Evolutionary conservation across 805 yeast species (phyloP).

Genomic region (Wickerhamomyces silvicola): DNA sequence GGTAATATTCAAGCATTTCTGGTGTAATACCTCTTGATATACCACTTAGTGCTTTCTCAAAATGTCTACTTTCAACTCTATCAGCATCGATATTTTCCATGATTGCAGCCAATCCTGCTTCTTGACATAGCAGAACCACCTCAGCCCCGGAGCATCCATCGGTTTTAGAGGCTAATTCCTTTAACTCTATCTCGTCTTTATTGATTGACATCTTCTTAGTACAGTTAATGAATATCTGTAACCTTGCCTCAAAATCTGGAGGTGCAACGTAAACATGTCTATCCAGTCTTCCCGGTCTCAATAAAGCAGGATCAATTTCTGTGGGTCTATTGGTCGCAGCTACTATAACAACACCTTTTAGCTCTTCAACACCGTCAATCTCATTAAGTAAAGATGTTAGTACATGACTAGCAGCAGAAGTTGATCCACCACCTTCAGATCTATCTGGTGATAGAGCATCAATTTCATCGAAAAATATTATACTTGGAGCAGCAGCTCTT

Average conservation of each 20-base stretch:
- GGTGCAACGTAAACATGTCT: conserved; percentile 90
- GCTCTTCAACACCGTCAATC: conserved; percentile 94
- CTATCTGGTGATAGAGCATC: conserved; percentile 87
- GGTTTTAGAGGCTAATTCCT: conserved; percentile 51
- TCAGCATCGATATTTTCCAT: conserved; percentile 62
- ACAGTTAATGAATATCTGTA: conserved; percentile 68
- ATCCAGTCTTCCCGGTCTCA: conserved; percentile 94
- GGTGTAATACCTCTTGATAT: conserved; percentile 75
- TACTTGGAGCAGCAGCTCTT: conserved; percentile 90
- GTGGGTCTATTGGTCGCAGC: conserved; percentile 98
- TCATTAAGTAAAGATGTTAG: conserved; percentile 88
- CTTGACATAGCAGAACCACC: conserved; percentile 85
- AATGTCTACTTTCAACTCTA: conserved; percentile 57
- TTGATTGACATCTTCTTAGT: conserved; percentile 57
- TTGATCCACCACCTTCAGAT: conserved; percentile 47
- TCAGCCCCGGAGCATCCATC: conserved; percentile 98
- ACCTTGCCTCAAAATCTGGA: conserved; percentile 76
- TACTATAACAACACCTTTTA: conserved; percentile 86
- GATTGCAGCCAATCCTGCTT: conserved; percentile 91
- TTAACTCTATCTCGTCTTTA: conserved; percentile 39
- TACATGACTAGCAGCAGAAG: conserved; percentile 76
- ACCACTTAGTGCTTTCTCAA: conserved; percentile 59
- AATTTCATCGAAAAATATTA: conserved; percentile 92
- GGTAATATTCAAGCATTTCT: conserved; percentile 78
- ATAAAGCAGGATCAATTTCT: conserved; percentile 83